Conservation (phyloP, 2,329 filamentous ascomycete species). For the Diaporthe caulivora region DNA sequence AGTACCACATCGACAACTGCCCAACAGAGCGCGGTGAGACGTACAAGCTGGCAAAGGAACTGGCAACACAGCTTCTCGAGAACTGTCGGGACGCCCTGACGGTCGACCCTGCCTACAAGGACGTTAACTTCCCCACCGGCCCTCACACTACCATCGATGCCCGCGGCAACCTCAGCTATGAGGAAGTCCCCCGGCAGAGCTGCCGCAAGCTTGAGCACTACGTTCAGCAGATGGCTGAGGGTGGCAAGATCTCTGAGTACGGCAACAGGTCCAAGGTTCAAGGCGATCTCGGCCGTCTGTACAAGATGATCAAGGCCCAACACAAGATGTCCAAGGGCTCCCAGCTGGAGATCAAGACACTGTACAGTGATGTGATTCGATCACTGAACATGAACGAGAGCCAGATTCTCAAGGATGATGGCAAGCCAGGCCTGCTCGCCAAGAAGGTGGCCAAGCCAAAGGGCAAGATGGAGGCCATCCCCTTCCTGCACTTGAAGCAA, state of each 20-base stretch:
- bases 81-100: slow-evolving; percentile 96
- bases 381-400: slow-evolving; percentile 98
- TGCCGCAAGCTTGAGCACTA: slow-evolving; percentile 99
- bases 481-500: slow-evolving; percentile 96
- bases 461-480: slow-evolving; percentile 96
- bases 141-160: slow-evolving; percentile 93
- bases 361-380: slow-evolving; percentile 94
- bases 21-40: slow-evolving; percentile 97
- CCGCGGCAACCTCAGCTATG: slow-evolving; percentile 91
- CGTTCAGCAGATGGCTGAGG: slow-evolving; percentile 97
- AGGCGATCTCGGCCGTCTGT: slow-evolving; percentile 92
- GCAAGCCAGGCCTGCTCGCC: slow-evolving; percentile 65
- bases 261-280: slow-evolving; percentile 98
- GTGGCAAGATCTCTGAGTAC: slow-evolving; percentile 98
- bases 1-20: slow-evolving; percentile 99
- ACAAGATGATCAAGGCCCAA: slow-evolving; percentile 98
- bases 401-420: slow-evolving; percentile 90
- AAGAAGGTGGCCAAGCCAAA: slow-evolving; percentile 75
- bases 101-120: slow-evolving; percentile 91
- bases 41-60: slow-evolving; percentile 96
- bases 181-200: slow-evolving; percentile 87
- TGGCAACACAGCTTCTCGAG: slow-evolving; percentile 92
- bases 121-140: slow-evolving; percentile 91
- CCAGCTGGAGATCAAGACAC: slow-evolving; percentile 93
- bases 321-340: slow-evolving; percentile 97